phyloP scores from a whole-genome alignment of 2,329 filamentous ascomycete genomes.

The Samsoniella hepiali region DNA sequence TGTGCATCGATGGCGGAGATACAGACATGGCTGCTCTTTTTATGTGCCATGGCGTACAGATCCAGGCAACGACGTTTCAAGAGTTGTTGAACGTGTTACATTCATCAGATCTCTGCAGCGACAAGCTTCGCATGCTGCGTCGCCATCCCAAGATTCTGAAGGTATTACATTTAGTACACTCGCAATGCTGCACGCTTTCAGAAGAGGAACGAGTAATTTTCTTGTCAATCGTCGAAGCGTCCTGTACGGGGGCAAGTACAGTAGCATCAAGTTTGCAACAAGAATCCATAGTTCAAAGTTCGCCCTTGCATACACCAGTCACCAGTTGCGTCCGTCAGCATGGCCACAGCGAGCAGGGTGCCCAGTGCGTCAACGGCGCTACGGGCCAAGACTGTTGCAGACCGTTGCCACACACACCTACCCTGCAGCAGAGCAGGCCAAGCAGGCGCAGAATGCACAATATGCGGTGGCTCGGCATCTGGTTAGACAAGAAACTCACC shows the following conservation, averaged over 20 bases:
- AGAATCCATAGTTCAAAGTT: neutral
- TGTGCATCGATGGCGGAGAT: neutral
- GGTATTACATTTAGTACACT: neutral
- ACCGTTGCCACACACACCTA: no score
- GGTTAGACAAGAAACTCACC: slow-evolving; percentile 7
- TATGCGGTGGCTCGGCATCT: slow-evolving; percentile 1
- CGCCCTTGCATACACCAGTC: no score
- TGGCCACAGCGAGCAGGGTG: neutral
- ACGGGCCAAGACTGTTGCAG: neutral
- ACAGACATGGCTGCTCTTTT: neutral
- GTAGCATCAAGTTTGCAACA: neutral
- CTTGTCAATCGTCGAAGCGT: no score
- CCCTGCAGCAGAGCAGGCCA: neutral
- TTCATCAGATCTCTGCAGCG: neutral
- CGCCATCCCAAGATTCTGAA: neutral
- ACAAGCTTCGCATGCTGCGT: neutral
- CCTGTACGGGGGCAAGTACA: no score
- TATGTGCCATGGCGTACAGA: neutral
- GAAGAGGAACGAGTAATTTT: neutral
- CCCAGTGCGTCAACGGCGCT: neutral
- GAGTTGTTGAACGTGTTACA: neutral
- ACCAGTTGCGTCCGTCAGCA: neutral
- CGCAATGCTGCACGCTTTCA: neutral
- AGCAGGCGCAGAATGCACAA: no score
- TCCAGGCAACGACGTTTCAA: neutral